Evolutionary conservation across 2,329 filamentous ascomycete genomes (phyloP).

Genomic region (Fusarium sp.): DNA sequence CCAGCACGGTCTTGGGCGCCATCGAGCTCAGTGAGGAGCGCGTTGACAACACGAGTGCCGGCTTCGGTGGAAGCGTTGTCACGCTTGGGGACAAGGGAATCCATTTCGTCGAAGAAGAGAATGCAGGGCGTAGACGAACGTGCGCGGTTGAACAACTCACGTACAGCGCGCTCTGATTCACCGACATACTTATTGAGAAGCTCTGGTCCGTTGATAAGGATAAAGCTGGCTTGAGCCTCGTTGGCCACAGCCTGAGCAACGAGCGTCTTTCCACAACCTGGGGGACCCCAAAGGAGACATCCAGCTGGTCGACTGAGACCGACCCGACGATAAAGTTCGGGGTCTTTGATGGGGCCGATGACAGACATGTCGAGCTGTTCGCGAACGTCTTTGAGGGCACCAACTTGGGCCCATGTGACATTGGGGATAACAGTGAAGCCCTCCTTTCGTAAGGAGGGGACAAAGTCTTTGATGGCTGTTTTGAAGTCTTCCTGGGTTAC

Average conservation of each 20-base stretch:
- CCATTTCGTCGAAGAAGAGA: conserved; percentile 97
- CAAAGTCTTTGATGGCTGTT: conserved; percentile 75
- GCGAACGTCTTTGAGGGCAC: conserved; percentile 84
- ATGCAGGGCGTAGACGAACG: conserved; percentile 91
- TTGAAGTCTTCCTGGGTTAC: conserved; percentile 72
- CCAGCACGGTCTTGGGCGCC: conserved; percentile 84
- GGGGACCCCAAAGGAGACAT: conserved; percentile 95
- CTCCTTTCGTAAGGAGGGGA: conserved; percentile 82
- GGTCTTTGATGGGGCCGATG: conserved; percentile 88
- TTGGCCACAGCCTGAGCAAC: conserved; percentile 97
- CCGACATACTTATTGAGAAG: conserved; percentile 98
- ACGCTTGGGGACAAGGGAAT: conserved; percentile 89
- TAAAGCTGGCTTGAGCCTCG: conserved; percentile 96
- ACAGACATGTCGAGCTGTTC: conserved; percentile 88
- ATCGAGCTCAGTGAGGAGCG: conserved; percentile 93
- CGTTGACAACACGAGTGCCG: conserved; percentile 92
- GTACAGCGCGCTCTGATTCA: conserved; percentile 92
- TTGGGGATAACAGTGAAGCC: conserved; percentile 95
- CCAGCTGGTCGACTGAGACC: conserved; percentile 88
- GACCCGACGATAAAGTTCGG: conserved; percentile 80
- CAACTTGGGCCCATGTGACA: conserved; percentile 94
- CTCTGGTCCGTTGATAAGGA: conserved; percentile 96
- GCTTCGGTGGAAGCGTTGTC: conserved; percentile 86
- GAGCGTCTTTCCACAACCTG: conserved; percentile 96
- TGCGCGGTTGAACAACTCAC: conserved; percentile 91